Evolutionary conservation across 2,329 filamentous ascomycete species (phyloP).

Genomic region (Arthrobotrys conoides): DNA sequence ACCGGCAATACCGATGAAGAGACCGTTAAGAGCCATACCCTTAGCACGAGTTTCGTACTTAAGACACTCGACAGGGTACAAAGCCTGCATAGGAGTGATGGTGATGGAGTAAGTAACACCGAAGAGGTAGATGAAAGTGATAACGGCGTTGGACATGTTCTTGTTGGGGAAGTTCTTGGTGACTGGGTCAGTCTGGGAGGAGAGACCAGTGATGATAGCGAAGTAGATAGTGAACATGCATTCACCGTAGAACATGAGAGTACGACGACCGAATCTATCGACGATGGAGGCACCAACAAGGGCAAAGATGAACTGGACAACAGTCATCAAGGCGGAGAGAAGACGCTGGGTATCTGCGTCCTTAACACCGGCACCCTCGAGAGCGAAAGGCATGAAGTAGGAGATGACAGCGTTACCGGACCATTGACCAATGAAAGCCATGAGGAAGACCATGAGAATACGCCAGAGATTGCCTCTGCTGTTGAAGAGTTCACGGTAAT

Average conservation of each 20-base stretch:
- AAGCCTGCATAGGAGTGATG: conserved; percentile 68
- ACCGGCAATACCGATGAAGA: conserved; percentile 68
- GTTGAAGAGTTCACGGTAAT: conserved; percentile 72
- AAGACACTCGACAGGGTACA: conserved; percentile 69
- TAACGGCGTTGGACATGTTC: conserved; percentile 64
- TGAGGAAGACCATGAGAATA: conserved; percentile 71
- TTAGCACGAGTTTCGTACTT: conserved; percentile 69
- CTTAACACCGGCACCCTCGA: conserved; percentile 72
- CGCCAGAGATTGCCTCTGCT: conserved; percentile 72
- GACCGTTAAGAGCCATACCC: conserved; percentile 68
- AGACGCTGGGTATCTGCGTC: conserved; percentile 70
- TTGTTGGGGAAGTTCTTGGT: conserved; percentile 69
- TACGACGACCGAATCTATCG: conserved; percentile 65
- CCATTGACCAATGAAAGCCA: conserved; percentile 74
- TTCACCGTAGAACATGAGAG: conserved; percentile 71
- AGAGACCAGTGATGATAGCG: conserved; percentile 66
- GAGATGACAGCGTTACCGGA: conserved; percentile 72
- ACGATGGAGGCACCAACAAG: conserved; percentile 66
- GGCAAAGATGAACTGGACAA: conserved; percentile 64
- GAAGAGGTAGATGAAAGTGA: conserved; percentile 66
- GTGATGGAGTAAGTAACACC: conserved; percentile 67
- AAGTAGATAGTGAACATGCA: conserved; percentile 66
- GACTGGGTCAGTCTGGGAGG: conserved; percentile 66
- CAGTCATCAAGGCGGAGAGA: conserved; percentile 69
- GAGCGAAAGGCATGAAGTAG: conserved; percentile 72